These are phyloP conservation scores for Tulasnella sp. DNA, from an alignment of 768 basidiomycete genomes.

Conservation along the genomic window DNA sequence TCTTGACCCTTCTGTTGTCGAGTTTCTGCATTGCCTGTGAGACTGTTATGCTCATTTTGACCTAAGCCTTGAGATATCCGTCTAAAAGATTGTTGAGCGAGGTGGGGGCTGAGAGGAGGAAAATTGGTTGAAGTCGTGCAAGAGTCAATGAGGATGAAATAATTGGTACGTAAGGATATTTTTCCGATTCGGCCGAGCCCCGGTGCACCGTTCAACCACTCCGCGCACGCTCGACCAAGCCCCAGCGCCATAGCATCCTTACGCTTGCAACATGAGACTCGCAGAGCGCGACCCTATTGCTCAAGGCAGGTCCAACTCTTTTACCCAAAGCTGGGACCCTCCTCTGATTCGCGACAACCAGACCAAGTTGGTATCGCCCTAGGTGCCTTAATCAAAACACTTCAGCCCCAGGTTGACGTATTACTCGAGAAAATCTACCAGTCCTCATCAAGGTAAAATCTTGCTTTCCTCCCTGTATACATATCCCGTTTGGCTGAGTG, in stretches of 20 bases:
- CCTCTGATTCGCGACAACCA: neutral
- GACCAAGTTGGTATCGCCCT: neutral
- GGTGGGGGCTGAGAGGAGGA: neutral
- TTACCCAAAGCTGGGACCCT: neutral
- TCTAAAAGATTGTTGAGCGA: neutral
- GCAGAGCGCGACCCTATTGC: neutral
- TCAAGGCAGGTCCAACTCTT: neutral
- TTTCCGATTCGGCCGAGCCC: constrained; percentile 4
- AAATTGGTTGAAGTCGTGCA: neutral
- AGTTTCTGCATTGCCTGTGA: constrained; percentile 74
- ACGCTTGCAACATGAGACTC: neutral
- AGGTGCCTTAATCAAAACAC: neutral
- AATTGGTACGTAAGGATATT: neutral
- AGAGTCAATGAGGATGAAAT: constrained; percentile 3
- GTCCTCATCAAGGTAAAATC: neutral
- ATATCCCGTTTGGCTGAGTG: neutral
- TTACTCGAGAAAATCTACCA: neutral
- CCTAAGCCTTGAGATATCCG: too few relatives aligned
- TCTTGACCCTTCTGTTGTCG: constrained; percentile 83
- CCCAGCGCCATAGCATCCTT: neutral
- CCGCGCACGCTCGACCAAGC: neutral
- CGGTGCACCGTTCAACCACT: neutral
- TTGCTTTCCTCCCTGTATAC: neutral
- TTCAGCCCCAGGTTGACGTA: neutral
- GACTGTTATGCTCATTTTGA: constrained; percentile 45